These are phyloP conservation scores for Pleomassaria siparia DNA, from an alignment of 2,329 filamentous ascomycete genomes.

Conservation along the genomic window DNA sequence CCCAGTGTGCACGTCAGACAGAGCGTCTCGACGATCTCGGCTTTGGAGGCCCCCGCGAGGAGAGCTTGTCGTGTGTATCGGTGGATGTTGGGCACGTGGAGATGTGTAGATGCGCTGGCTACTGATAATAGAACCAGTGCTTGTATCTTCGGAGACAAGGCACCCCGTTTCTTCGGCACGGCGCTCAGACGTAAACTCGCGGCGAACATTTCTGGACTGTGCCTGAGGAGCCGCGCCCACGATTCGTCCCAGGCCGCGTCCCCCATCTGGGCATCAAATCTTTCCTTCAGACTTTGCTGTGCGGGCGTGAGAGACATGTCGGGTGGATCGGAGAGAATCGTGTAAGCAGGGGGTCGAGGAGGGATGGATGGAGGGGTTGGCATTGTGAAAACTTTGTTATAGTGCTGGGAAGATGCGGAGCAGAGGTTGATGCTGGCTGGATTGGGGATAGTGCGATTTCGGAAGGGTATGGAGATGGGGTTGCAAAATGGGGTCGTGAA, in stretches of 20 bases:
- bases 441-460: slow-evolving; percentile 16
- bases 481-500: background rate
- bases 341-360: slow-evolving; percentile 10
- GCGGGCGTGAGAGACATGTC: slow-evolving; percentile 23
- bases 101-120: slow-evolving; percentile 48
- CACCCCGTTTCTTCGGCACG: slow-evolving; percentile 32
- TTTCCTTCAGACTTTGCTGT: slow-evolving; percentile 25
- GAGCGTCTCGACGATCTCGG: slow-evolving; percentile 51
- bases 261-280: slow-evolving; percentile 27
- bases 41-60: slow-evolving; percentile 42
- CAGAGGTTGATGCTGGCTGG: no score
- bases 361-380: background rate
- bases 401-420: no score
- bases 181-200: slow-evolving; percentile 27
- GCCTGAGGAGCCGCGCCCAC: slow-evolving; percentile 29
- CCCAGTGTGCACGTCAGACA: slow-evolving; percentile 49
- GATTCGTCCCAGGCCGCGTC: slow-evolving; percentile 24
- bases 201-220: slow-evolving; percentile 34
- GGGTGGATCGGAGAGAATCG: slow-evolving; percentile 4
- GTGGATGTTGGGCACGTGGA: slow-evolving; percentile 48
- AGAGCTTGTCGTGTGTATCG: slow-evolving; percentile 45
- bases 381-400: background rate
- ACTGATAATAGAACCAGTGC: slow-evolving; percentile 49
- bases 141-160: slow-evolving; percentile 47
- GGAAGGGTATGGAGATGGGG: background rate